phyloP scores from a whole-genome alignment of 2,329 filamentous ascomycete species.

The Fusarium hostae region DNA sequence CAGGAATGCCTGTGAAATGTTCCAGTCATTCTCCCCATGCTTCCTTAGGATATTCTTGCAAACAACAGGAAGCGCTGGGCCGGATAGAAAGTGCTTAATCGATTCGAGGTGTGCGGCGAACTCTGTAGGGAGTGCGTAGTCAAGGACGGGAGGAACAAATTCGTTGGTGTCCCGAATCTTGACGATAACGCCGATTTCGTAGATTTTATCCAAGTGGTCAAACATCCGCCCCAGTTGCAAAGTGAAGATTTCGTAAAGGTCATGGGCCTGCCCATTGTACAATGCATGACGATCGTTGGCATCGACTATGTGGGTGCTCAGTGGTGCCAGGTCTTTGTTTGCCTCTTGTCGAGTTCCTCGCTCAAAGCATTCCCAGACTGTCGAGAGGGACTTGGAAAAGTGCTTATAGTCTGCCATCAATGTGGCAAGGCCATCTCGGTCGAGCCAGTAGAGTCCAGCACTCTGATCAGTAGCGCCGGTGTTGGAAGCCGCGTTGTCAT shows the following conservation, averaged over 20 bases:
- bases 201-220: conserved; percentile 39
- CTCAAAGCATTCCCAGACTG: conserved; percentile 35
- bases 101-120: conserved; percentile 30
- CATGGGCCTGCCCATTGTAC: conserved; percentile 18
- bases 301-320: conserved; percentile 37
- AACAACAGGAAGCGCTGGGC: conserved; percentile 41
- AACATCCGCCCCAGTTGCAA: conserved; percentile 36
- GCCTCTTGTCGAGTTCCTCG: conserved; percentile 35
- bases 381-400: conserved; percentile 38
- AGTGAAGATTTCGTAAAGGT: conserved; percentile 40
- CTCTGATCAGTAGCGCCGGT: background rate
- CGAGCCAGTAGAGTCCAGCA: conserved; percentile 42
- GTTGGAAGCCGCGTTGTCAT: conserved; percentile 1
- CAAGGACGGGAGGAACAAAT: conserved; percentile 39
- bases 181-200: conserved; percentile 45
- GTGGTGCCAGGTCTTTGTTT: conserved; percentile 41
- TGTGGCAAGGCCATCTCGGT: conserved; percentile 34
- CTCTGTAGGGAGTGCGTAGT: conserved; percentile 33
- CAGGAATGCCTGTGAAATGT: conserved; percentile 41
- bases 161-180: conserved; percentile 41
- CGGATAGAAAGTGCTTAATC: conserved; percentile 44
- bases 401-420: conserved; percentile 41
- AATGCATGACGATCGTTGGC: conserved; percentile 35
- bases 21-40: conserved; percentile 5
- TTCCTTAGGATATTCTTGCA: conserved; percentile 41